Evolutionary conservation across 2,329 filamentous ascomycete genomes (phyloP), one percentile per base, ranked within the genome.

Genomic region (Aspergillus udagawae): DNA sequence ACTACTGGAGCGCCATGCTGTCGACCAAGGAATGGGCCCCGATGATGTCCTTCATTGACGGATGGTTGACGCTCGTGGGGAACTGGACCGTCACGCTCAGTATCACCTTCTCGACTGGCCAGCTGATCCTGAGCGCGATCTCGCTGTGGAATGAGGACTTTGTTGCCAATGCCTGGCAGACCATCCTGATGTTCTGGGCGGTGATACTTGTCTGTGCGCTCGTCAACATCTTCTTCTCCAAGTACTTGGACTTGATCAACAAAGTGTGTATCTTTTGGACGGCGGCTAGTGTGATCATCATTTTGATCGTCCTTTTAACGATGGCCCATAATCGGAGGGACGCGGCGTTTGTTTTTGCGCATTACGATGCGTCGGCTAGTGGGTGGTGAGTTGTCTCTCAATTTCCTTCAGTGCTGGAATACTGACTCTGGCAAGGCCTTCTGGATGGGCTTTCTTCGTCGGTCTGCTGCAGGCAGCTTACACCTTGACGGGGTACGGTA

Each of bases 181-280:
- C 86, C 0, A 82, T 90, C 2, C 75, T 90, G 17, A 84, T 82
- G 77, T 90, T 89, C 70, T 90, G 87, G 87, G 86, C 83, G 0
- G 84, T 89, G 21, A 88, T 88, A 82, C 61, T 85, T 6, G 70
- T 89, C 27, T 87, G 84, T 66, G 86, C 86, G 64, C 60, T 79
- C 8, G 79, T 89, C 51, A 90, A 90, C 67, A 80, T 86, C 23
- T 90, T 89, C 65, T 81, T 79, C 0, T 79, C 84, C 4, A 82
- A 79, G 53, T 83, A 83, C 61, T 73, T 90, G 51, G 86, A 89
- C 67, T 63, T 88, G 53, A 86, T 90, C 68, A 90, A 90, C 69
- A 89, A 88, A 65, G 72, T 89, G 49, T 90, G 87, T 70, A 89
- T 90, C 54, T 88, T 84, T 69, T 90, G 87, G 87, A 90, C 87